Conservation (phyloP, 2,329 filamentous ascomycete species). For the Aureobasidium uvarum region DNA sequence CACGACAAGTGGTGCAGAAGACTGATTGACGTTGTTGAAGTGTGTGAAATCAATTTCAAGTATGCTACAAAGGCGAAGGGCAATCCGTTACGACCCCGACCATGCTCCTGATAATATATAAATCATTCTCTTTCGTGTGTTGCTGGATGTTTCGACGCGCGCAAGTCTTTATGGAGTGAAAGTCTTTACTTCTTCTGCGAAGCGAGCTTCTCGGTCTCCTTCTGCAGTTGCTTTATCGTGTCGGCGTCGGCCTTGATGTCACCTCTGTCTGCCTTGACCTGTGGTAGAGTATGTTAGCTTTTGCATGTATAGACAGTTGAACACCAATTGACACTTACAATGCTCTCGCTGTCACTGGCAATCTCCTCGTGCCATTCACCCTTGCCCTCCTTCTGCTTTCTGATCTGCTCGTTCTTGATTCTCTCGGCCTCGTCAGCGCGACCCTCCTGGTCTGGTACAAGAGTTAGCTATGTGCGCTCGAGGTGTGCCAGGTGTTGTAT, state of each 20-base stretch:
- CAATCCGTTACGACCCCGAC: not conserved
- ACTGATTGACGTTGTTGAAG: not conserved
- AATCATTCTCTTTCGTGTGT: constrained; percentile 23
- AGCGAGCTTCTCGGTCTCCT: constrained; percentile 38
- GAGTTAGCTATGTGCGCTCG: not conserved
- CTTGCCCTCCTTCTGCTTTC: constrained; percentile 56
- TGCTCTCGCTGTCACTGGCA: constrained; percentile 75
- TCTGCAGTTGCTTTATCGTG: constrained; percentile 38
- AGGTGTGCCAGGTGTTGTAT: not conserved
- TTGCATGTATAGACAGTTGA: not conserved
- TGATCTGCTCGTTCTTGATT: constrained; percentile 62
- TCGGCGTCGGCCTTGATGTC: constrained; percentile 35
- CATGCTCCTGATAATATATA: constrained; percentile 6
- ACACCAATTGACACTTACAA: constrained; percentile 49
- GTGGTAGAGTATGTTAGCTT: constrained; percentile 3
- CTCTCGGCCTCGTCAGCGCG: constrained; percentile 47
- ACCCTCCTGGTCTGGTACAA: constrained; percentile 43
- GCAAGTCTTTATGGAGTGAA: not conserved
- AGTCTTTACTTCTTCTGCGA: constrained; percentile 19
- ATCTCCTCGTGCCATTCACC: constrained; percentile 75
- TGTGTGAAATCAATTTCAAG: not conserved
- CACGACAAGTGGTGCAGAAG: not conserved
- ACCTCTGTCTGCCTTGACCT: constrained; percentile 42
- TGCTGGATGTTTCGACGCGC: not conserved
- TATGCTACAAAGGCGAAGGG: constrained; percentile 25